Percentiles rank a stretch among this genome's conserved stretches.
Conservation (phyloP, 2,329 filamentous ascomycete species). For the Apiospora aurea region DNA sequence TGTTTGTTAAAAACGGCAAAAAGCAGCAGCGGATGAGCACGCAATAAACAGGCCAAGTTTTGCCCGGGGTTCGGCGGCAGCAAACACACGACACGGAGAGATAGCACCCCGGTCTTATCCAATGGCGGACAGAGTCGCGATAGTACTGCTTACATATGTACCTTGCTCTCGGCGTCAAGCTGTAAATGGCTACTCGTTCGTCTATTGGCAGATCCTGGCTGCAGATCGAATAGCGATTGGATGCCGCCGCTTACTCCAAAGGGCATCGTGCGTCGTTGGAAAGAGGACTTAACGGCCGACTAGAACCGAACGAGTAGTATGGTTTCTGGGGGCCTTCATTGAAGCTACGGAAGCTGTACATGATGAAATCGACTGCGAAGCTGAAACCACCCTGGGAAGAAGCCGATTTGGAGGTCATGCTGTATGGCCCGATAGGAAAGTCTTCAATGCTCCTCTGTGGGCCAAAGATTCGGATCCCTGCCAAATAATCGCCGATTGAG, state of each 20-base stretch:
- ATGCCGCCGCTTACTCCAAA: slow-evolving; percentile 7
- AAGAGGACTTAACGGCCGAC: neutral
- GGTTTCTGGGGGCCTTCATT: neutral
- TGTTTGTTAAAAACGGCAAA: neutral
- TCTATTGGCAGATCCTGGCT: slow-evolving; percentile 11
- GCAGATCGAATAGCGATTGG: slow-evolving; percentile 9
- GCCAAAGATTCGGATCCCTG: neutral
- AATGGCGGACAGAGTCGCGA: neutral
- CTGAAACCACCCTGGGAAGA: neutral
- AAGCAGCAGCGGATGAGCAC: neutral
- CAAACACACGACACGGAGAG: slow-evolving; percentile 7
- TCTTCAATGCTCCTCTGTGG: neutral
- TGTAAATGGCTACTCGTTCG: neutral
- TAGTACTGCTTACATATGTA: slow-evolving; percentile 12
- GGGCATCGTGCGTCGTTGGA: neutral
- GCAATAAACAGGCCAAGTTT: neutral
- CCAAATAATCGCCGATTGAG: slow-evolving; percentile 15
- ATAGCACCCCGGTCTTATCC: neutral
- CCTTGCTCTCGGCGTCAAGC: neutral
- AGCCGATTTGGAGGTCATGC: neutral
- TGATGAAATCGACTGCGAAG: neutral
- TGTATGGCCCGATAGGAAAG: neutral
- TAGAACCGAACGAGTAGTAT: slow-evolving; percentile 19
- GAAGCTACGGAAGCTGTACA: neutral
- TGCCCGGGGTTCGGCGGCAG: neutral